Conservation (phyloP, 768 basidiomycete species). For the Mycena olivaceomarginata region DNA sequence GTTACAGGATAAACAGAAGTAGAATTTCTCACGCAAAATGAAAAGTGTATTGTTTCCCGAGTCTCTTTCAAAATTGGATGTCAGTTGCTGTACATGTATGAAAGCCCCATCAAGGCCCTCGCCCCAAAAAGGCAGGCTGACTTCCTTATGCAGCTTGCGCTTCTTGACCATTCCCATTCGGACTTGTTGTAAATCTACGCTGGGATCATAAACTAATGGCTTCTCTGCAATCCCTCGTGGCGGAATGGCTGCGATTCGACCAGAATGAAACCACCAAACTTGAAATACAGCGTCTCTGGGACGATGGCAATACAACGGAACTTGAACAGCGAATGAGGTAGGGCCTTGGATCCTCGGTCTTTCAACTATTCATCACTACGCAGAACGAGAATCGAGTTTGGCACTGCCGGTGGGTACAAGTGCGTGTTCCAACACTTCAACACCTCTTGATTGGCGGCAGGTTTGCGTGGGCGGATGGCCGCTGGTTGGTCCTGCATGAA, state of each 20-base stretch:
- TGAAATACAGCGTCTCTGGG: conserved; percentile 70
- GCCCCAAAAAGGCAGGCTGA: conserved; percentile 5
- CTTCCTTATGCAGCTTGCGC: neutral
- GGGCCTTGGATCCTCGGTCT: neutral
- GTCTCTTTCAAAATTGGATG: neutral
- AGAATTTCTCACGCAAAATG: neutral
- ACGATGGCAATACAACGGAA: conserved; percentile 63
- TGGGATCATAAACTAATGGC: neutral
- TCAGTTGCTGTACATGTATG: neutral
- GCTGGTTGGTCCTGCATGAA: conserved; percentile 96
- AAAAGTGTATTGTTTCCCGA: neutral
- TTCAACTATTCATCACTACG: neutral
- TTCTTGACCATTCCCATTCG: neutral
- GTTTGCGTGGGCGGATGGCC: conserved; percentile 88
- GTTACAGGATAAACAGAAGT: neutral
- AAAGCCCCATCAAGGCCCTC: neutral
- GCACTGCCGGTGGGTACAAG: conserved; percentile 82
- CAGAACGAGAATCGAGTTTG: conserved; percentile 86
- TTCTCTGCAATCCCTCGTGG: conserved; percentile 51
- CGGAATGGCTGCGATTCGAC: conserved; percentile 62
- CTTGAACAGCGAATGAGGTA: conserved; percentile 77
- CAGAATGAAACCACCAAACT: conserved; percentile 71
- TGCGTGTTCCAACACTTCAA: neutral
- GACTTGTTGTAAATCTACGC: too few relatives aligned
- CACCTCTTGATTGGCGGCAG: conserved; percentile 56